Percentiles rank a stretch among this genome's conserved stretches.
Evolutionary conservation across 345 rosid species (phyloP).

Genomic region (Eucalyptus regnans): DNA sequence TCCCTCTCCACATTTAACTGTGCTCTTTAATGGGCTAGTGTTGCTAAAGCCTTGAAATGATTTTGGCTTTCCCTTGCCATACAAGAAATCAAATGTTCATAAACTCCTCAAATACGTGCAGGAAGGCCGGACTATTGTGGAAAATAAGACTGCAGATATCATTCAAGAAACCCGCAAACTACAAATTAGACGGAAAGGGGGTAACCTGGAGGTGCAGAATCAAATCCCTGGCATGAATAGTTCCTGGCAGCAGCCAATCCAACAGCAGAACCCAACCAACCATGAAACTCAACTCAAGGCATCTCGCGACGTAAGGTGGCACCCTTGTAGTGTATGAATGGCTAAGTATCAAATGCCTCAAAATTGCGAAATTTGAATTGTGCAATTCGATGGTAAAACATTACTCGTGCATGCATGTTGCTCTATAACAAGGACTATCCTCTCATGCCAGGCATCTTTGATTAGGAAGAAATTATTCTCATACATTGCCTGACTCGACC

Average conservation of each 20-base stretch:
- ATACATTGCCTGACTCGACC: not conserved
- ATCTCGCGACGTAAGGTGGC: slow-evolving; percentile 97
- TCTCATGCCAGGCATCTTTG: not conserved
- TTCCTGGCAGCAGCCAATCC: slow-evolving; percentile 38
- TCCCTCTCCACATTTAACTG: not conserved
- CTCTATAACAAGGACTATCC: not conserved
- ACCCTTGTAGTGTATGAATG: slow-evolving; percentile 30
- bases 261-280: slow-evolving; percentile 26
- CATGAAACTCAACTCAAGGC: slow-evolving; percentile 94
- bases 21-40: not conserved
- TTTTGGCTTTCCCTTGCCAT: not conserved
- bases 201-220: slow-evolving; percentile 15
- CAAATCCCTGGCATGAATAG: slow-evolving; percentile 22
- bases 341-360: not conserved
- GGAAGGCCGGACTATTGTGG: slow-evolving; percentile 87
- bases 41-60: not conserved
- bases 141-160: slow-evolving; percentile 66
- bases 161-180: slow-evolving; percentile 64
- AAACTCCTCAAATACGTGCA: slow-evolving; percentile 6
- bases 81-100: not conserved
- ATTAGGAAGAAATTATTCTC: not conserved
- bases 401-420: not conserved
- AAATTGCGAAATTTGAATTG: not conserved
- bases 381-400: not conserved
- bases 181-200: slow-evolving; percentile 65